Conservation (phyloP, 306 rosid species). For the Ziziphus jujuba region DNA sequence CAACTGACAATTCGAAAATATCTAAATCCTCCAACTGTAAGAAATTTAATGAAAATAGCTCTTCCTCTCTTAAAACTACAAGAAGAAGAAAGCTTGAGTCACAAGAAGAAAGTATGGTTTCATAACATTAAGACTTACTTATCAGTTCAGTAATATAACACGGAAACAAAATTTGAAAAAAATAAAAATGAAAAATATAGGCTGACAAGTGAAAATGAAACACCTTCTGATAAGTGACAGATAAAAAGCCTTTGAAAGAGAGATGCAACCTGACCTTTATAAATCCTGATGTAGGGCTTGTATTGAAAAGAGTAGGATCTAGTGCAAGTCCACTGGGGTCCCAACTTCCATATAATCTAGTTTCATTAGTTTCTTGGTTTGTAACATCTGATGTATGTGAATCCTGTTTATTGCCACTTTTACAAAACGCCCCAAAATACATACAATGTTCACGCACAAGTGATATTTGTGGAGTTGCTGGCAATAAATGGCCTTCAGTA, state of each 20-base stretch:
- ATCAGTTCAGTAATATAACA: too few species aligned
- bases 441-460: slow-evolving; percentile 75
- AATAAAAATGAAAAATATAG: slow-evolving; percentile 8
- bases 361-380: slow-evolving; percentile 61
- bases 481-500: slow-evolving; percentile 95
- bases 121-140: too few species aligned
- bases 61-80: slow-evolving; percentile 14
- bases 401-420: slow-evolving; percentile 42
- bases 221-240: not conserved
- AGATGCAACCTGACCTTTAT: slow-evolving; percentile 55
- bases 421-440: slow-evolving; percentile 81
- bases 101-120: too few species aligned
- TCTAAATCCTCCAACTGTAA: not conserved
- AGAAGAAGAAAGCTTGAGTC: not conserved
- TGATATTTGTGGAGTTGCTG: slow-evolving; percentile 88
- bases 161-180: too few species aligned
- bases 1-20: not conserved
- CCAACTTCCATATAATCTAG: slow-evolving; percentile 42
- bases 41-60: slow-evolving; percentile 7
- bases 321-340: slow-evolving; percentile 40
- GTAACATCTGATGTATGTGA: slow-evolving; percentile 40
- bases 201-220: slow-evolving; percentile 6
- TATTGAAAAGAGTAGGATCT: slow-evolving; percentile 42
- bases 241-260: not conserved
- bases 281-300: slow-evolving; percentile 56